Conservation (phyloP, 371 early-diverging fungal genomes). For the Phascolomyces articulosus region DNA sequence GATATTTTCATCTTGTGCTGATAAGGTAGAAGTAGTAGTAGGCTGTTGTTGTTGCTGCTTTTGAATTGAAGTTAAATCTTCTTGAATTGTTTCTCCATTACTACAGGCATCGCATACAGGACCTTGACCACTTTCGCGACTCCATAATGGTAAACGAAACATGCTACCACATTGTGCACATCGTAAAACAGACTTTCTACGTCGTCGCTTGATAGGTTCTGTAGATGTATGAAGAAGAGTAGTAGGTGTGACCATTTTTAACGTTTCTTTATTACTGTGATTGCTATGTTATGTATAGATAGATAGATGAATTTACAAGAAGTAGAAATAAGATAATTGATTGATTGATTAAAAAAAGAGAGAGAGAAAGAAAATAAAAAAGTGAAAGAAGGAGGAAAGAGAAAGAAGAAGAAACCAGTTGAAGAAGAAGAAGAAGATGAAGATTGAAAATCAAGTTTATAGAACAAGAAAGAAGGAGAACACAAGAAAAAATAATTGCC, state of each 20-base stretch:
- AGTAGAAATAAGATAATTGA: neutral
- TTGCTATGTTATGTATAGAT: neutral
- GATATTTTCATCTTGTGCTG: neutral
- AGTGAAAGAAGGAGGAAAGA: slow-evolving; percentile 2
- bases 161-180: slow-evolving; percentile 42
- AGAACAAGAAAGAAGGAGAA: slow-evolving; percentile 6
- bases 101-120: slow-evolving; percentile 43
- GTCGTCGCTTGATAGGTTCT: slow-evolving; percentile 17
- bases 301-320: neutral
- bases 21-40: neutral
- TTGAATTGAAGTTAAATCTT: neutral
- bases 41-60: neutral
- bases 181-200: slow-evolving; percentile 34
- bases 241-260: neutral
- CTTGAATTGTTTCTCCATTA: slow-evolving; percentile 14
- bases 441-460: slow-evolving; percentile 1
- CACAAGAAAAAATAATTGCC: slow-evolving; percentile 2
- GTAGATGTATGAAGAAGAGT: no score
- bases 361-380: slow-evolving; percentile 1
- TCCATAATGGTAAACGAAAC: slow-evolving; percentile 39
- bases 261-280: slow-evolving; percentile 6
- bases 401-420: slow-evolving; percentile 5
- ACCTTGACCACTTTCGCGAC: slow-evolving; percentile 43
- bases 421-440: slow-evolving; percentile 3
- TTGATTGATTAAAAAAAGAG: slow-evolving; percentile 10